phyloP scores from a whole-genome alignment of 208 protist genomes.

The Phytomonas serpens region DNA sequence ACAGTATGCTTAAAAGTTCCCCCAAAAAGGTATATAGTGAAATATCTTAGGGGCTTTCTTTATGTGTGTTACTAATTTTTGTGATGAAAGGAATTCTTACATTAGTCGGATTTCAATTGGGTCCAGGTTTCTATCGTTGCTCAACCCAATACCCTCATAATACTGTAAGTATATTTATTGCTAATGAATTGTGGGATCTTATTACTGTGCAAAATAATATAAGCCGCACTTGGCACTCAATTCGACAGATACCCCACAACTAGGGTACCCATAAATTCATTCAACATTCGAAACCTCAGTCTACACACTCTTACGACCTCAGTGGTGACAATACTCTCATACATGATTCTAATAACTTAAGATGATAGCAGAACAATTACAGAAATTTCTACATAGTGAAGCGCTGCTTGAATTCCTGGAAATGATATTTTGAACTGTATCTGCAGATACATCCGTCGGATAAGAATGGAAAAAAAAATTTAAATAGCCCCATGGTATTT shows the following conservation, averaged over 20 bases:
- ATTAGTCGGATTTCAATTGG: neutral
- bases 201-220: no score
- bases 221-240: no score
- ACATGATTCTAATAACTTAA: no score
- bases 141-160: neutral
- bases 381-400: no score
- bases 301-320: neutral
- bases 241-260: no score
- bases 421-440: no score
- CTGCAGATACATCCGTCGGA: no score
- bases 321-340: neutral
- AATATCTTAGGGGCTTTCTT: neutral
- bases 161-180: neutral
- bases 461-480: no score
- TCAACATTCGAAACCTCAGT: neutral
- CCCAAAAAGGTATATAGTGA: neutral
- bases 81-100: neutral
- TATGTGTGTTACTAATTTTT: neutral
- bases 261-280: neutral
- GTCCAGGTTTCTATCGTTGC: neutral
- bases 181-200: neutral
- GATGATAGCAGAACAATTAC: no score
- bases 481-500: no score
- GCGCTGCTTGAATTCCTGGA: no score
- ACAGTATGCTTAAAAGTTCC: neutral